Conservation (phyloP, 768 basidiomycete genomes). For the Lentinula sp. region DNA sequence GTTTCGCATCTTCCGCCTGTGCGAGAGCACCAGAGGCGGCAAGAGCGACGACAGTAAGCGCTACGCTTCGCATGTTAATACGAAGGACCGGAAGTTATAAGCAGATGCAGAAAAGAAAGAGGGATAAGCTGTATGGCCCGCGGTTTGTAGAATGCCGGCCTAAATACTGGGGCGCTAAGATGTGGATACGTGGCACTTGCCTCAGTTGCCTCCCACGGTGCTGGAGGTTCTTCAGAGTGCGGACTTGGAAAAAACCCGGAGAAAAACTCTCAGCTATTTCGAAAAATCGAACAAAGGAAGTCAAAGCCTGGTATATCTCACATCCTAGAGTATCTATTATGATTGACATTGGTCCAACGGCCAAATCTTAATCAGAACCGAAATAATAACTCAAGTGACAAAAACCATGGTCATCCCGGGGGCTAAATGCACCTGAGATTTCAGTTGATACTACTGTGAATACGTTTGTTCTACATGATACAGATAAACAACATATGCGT, state of each 20-base stretch:
- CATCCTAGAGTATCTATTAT: too few species aligned
- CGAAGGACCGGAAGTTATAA: slow-evolving; percentile 53
- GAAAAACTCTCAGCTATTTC: background rate
- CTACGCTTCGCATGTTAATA: slow-evolving; percentile 81
- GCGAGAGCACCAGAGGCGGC: slow-evolving; percentile 61
- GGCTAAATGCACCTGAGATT: too few species aligned
- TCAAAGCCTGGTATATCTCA: too few species aligned
- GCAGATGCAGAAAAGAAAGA: slow-evolving; percentile 19
- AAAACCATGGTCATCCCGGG: too few species aligned
- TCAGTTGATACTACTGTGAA: too few species aligned
- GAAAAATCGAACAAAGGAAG: too few species aligned
- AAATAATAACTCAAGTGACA: too few species aligned
- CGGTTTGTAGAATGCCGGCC: background rate
- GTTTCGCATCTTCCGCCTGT: slow-evolving; percentile 55
- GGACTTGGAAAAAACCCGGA: background rate
- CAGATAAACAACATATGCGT: too few species aligned
- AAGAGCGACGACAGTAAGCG: slow-evolving; percentile 70
- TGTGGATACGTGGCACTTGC: background rate
- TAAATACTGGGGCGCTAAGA: background rate
- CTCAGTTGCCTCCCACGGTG: background rate
- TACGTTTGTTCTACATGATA: too few species aligned
- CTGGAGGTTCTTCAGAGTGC: background rate
- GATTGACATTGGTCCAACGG: too few species aligned
- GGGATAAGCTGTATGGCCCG: slow-evolving; percentile 3
- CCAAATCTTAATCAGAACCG: too few species aligned